Evolutionary conservation across 345 rosid species (phyloP).

Genomic region (Eucalyptus fibrosa): DNA sequence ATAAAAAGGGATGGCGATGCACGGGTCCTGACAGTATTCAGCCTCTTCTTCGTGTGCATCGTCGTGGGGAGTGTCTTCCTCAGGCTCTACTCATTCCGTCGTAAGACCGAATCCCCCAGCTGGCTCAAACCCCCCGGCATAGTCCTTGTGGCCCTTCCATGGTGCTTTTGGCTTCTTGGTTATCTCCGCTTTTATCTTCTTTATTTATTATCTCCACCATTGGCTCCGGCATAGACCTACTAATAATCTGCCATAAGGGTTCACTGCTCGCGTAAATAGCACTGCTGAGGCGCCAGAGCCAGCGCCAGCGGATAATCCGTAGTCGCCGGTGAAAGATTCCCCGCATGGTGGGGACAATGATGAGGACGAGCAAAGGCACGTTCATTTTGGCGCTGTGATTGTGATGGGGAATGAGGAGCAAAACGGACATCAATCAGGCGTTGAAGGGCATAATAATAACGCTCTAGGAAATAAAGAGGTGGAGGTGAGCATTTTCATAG

Average conservation of each 20-base stretch:
- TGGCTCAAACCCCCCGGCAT: constrained; percentile 36
- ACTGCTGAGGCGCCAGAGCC: not conserved
- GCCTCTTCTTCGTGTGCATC: constrained; percentile 31
- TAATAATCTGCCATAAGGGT: not conserved
- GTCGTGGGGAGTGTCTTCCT: constrained; percentile 40
- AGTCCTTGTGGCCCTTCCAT: constrained; percentile 44
- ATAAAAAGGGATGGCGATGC: constrained; percentile 24
- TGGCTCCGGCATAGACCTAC: constrained; percentile 17
- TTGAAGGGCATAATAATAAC: not conserved
- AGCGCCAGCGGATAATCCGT: not conserved
- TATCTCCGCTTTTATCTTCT: constrained; percentile 3
- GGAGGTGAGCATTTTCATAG: not conserved
- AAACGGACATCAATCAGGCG: not conserved
- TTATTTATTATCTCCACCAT: not conserved
- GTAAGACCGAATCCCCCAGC: not conserved
- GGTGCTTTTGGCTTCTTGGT: constrained; percentile 54
- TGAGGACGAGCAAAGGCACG: constrained; percentile 4
- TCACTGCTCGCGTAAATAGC: not conserved
- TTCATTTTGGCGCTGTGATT: constrained; percentile 34
- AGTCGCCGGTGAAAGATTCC: not conserved
- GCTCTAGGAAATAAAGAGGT: not conserved
- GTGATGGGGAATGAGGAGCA: constrained; percentile 15
- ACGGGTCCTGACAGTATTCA: constrained; percentile 20
- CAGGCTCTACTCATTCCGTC: constrained; percentile 27
- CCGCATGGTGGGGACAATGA: not conserved